Conservation (phyloP, 768 basidiomycete species). For the Agaricus sinodeliciosus region DNA sequence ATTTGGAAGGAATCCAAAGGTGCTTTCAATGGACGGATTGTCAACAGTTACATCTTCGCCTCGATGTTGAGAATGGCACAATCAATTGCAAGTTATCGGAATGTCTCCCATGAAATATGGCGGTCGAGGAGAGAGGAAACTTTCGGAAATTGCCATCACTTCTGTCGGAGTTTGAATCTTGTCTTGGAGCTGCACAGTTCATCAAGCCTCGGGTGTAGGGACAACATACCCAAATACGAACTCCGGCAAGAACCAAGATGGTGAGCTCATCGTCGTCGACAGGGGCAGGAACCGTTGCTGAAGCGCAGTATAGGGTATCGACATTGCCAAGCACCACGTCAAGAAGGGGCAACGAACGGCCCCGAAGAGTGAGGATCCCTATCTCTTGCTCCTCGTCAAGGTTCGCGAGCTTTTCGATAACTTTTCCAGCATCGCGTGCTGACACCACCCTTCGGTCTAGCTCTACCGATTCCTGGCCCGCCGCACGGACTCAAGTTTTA, state of each 20-base stretch:
- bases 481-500: slow-evolving; percentile 92
- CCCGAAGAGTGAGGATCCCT: slow-evolving; percentile 98
- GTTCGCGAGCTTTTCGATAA: slow-evolving; percentile 34
- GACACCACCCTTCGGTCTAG: slow-evolving; percentile 33
- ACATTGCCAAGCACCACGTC: slow-evolving; percentile 95
- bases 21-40: neutral
- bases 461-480: slow-evolving; percentile 98
- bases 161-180: slow-evolving; percentile 35
- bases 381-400: slow-evolving; percentile 97
- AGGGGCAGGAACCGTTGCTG: slow-evolving; percentile 17
- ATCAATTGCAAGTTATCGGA: too few species aligned
- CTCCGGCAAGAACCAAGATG: slow-evolving; percentile 69
- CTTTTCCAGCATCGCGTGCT: neutral
- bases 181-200: slow-evolving; percentile 54
- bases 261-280: slow-evolving; percentile 53
- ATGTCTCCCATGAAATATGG: neutral
- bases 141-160: slow-evolving; percentile 4
- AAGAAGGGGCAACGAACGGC: slow-evolving; percentile 93
- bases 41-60: too few species aligned
- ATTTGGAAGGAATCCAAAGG: neutral
- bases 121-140: neutral
- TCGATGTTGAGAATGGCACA: neutral
- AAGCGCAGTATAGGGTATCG: slow-evolving; percentile 74
- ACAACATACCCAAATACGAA: slow-evolving; percentile 44
- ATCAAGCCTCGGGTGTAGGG: slow-evolving; percentile 44